Base-by-base conservation (phyloP, 306 rosid genomes). In the Vachellia collinsii region DNA sequence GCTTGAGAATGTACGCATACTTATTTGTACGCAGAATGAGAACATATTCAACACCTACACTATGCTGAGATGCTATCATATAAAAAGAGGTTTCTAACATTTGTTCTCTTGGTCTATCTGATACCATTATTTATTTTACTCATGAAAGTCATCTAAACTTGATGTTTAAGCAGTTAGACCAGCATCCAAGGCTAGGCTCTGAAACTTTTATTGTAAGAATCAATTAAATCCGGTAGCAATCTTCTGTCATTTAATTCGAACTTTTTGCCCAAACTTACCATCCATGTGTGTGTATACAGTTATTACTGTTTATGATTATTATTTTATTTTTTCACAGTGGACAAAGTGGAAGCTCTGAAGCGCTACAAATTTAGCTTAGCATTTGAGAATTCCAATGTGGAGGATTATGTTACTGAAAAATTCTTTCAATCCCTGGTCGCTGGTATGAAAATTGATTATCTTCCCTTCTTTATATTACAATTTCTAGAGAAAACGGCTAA, bases 321-420 rank as follows among this genome's bases (percentile, higher is more conserved):
- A 70, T 47, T 69, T 74, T 65, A 43, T 25, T 77, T 65, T 78
- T 19, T 80, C 79, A 85, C 93, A 96, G 99, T 96, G 86, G 77
- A 93, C 87, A 96, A 93, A 84, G 89, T 93, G 82, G 86, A 90
- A 84, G 38, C 99, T 84, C 86, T 95, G 85, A 93, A 86, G 82
- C 98, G 67, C 88, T 92, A 95, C 86, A 95, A 86, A 76, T 95
- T 95, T 83, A 95, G 99, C 89, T 85, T 95, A 85, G 97, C 99
- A 23, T 95, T 95, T 88, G 99, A 95, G 82, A 95, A 95, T 87
- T 95, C 99, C 71, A 93, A 91, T 39, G 98, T 93, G 92, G 99
- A 95, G 89, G 99, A 95, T 90, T 95, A 95, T 81, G 99, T 95
- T n/a, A 95, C 99, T 14, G 99, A 95, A 79, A 95, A 95, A 74